Base-by-base conservation (phyloP, 495 filamentous ascomycete genomes). In the Hypoxylon fragiforme region DNA sequence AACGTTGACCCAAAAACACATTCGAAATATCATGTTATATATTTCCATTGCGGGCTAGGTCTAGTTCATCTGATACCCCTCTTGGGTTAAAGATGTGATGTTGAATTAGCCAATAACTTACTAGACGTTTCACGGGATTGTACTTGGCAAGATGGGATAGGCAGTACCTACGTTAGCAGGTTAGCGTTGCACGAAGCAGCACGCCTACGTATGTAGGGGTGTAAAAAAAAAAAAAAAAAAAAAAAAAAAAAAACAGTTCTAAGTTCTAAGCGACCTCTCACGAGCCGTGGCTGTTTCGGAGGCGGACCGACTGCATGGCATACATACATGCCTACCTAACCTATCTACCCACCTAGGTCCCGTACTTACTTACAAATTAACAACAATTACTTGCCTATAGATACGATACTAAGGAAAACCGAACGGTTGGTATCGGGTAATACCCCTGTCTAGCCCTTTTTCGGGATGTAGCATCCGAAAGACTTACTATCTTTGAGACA, bases 41-140 rank as follows among this genome's bases (percentile, higher is more conserved):
- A 48, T 14, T 13, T 15, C 24, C 37, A 11, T 3, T 40, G 24
- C 13, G 12, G 13, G 18, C 24, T 20, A 18, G 35, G 39, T 31
- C 34, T 12, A 28, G 24, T 32, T 28, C 28, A 15, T 16, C 22
- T 6, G 35, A 30, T 32, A 30, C 54, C 54, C 54, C 54, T 43
- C 53, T 44, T 50, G 44, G 39, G 35, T 44, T 20, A 28, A 28
- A 9, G 37, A 28, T 31, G 38, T 37, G 39, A 37, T 43, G 11
- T 31, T 15, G 15, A 39, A 34, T 24, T 44, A 43, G 22, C 53
- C 53, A 57, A 57, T 57, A 14, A 19, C 12, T 44, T 18, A 13
- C 32, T 24, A 31, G 24, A 34, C 7, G 42, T 49, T 44, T 28
- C 38, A 50, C 15, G 34, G n/a, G 20, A 16, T n/a, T 16, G 14